Base-by-base conservation (phyloP, 139 green algal species). In the Coccomyxa sp. region DNA sequence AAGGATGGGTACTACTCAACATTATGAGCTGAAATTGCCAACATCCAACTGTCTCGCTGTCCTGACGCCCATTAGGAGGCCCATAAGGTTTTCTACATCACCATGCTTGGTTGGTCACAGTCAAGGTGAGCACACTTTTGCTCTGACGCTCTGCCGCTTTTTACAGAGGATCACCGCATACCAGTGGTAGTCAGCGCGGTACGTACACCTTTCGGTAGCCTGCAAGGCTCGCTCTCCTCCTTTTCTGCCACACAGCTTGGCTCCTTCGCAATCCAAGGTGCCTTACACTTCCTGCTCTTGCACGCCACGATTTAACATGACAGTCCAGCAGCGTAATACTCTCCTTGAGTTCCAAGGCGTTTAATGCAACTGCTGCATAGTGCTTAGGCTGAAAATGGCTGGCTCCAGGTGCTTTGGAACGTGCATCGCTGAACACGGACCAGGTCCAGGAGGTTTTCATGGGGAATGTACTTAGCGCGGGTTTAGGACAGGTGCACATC, bases 381-480 rank as follows among this genome's bases (percentile, higher is more conserved):
- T n/a, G n/a, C n/a, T n/a, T n/a, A n/a, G n/a, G n/a, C 38, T 17
- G 30, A 60, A 16, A 81, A n/a, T 66, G 10, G 25, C 16, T 25
- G 28, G 60, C 18, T 81, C 59, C 81, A 92, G 90, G 79, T 59
- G 93, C 93, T 0, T 21, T 98, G 59, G 86, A 93, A 76, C 86
- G 93, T 16, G 85, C 87, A 0, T 80, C 86, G 4, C 28, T 98
- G 31, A 38, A 80, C 7, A 67, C 87, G 0, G 76, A 67, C 0
- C 38, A 81, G 10, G 92, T 98, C 58, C 77, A 96, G n/a, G 93
- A 97, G 83, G 91, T 95, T 0, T 89, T 95, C 80, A 93, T 98
- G 88, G 95, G 95, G 32, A 98, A 98, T 87, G 95, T 98, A 25
- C 81, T 95, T 11, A 88, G 79, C 28, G 90, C 92, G 23, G 93